Evolutionary conservation across 1,139 yeast genomes (phyloP).

Genomic region (Trichomonascaceae sp.): DNA sequence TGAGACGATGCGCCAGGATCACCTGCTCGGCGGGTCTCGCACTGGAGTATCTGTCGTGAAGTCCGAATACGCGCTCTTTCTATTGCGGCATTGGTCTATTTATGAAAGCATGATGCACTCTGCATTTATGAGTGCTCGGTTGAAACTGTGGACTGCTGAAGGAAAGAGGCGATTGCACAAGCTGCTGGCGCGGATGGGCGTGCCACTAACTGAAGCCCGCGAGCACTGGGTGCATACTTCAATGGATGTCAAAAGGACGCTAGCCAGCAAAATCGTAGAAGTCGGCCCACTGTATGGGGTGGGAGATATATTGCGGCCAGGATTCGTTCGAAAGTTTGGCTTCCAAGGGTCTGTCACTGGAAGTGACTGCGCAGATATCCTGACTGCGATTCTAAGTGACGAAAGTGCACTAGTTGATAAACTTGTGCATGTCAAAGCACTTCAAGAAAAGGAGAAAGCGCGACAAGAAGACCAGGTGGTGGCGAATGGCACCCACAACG

Average conservation of each 20-base stretch:
- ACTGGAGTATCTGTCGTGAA: constrained; percentile 52
- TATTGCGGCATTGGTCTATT: constrained; percentile 85
- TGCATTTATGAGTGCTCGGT: constrained; percentile 75
- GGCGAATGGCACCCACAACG: not conserved
- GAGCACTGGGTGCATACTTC: constrained; percentile 93
- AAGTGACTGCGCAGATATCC: constrained; percentile 82
- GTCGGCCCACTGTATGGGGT: constrained; percentile 68
- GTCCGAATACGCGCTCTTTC: constrained; percentile 70
- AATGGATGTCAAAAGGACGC: constrained; percentile 57
- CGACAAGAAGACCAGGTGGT: not conserved
- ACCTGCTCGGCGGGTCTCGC: constrained; percentile 36
- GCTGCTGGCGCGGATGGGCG: constrained; percentile 93
- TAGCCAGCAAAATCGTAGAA: constrained; percentile 55
- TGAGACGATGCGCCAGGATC: constrained; percentile 33
- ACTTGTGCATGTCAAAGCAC: not conserved
- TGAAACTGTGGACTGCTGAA: constrained; percentile 82
- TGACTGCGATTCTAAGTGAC: constrained; percentile 39
- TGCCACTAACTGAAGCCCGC: constrained; percentile 73
- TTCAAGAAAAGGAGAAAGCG: not conserved
- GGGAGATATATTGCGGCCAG: constrained; percentile 73
- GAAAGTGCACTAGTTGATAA: not conserved
- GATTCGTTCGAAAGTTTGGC: constrained; percentile 78
- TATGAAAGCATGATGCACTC: constrained; percentile 87
- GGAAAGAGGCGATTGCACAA: constrained; percentile 81
- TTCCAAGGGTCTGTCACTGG: constrained; percentile 81